These are phyloP conservation scores for Babjeviella inositovora DNA, from an alignment of 805 yeast species.

Conservation along the genomic window DNA sequence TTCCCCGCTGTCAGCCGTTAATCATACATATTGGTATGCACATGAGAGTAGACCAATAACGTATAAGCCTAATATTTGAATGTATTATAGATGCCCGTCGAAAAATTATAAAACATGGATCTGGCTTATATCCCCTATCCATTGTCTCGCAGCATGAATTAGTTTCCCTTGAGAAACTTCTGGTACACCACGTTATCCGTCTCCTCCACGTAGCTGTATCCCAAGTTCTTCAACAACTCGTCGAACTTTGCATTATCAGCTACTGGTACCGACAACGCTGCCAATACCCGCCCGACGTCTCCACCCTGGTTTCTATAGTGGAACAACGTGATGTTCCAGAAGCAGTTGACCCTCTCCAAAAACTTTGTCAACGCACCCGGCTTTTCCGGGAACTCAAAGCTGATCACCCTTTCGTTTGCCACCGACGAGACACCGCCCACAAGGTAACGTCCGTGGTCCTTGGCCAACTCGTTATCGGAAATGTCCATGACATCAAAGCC, in stretches of 20 bases:
- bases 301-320: slow-evolving; percentile 96
- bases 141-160: too few species aligned
- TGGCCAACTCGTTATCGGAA: slow-evolving; percentile 88
- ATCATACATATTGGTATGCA: too few species aligned
- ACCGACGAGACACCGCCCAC: slow-evolving; percentile 82
- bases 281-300: slow-evolving; percentile 83
- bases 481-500: slow-evolving; percentile 74
- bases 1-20: too few species aligned
- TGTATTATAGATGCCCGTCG: too few species aligned
- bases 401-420: slow-evolving; percentile 59
- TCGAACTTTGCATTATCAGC: slow-evolving; percentile 50
- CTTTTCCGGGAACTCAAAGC: slow-evolving; percentile 93
- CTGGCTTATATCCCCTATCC: too few species aligned
- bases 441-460: slow-evolving; percentile 87
- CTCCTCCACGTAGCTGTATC: slow-evolving; percentile 69
- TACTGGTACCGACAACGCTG: slow-evolving; percentile 78
- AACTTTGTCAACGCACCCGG: slow-evolving; percentile 88
- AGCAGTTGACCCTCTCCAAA: slow-evolving; percentile 48
- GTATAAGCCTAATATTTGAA: too few species aligned
- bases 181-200: slow-evolving; percentile 77
- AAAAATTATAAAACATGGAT: too few species aligned
- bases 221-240: slow-evolving; percentile 50
- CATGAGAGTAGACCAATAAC: too few species aligned
- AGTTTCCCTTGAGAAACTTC: slow-evolving; percentile 38
- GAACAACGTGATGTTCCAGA: slow-evolving; percentile 90